phyloP scores from a whole-genome alignment of 2,329 filamentous ascomycete genomes.

The Trichoderma endophyticum region DNA sequence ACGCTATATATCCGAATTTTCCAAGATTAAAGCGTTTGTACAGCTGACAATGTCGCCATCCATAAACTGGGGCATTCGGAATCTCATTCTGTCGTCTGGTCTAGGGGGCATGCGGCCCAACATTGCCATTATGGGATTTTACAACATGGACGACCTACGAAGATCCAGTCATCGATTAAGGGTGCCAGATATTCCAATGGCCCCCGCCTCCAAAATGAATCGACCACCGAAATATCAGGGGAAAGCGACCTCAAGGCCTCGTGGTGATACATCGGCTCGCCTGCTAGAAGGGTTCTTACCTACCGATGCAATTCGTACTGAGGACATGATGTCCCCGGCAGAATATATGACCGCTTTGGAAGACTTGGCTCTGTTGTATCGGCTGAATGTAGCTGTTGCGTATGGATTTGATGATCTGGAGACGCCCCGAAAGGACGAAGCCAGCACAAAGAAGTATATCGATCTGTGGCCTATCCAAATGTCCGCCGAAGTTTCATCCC shows the following conservation, averaged over 20 bases:
- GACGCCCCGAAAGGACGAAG: conserved; percentile 58
- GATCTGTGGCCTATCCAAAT: conserved; percentile 93
- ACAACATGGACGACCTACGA: conserved; percentile 74
- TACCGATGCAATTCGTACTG: conserved; percentile 66
- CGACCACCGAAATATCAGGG: conserved; percentile 30
- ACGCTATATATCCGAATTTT: conserved; percentile 77
- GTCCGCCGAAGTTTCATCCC: conserved; percentile 75
- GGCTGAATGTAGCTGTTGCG: conserved; percentile 80
- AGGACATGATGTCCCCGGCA: conserved; percentile 64
- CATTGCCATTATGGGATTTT: conserved; percentile 77
- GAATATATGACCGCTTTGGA: conserved; percentile 82
- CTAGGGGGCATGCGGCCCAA: conserved; percentile 87
- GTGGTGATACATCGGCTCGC: conserved; percentile 54
- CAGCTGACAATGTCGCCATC: conserved; percentile 80
- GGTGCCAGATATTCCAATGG: conserved; percentile 49
- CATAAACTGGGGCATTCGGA: conserved; percentile 80
- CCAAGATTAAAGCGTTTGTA: conserved; percentile 83
- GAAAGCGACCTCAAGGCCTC: conserved; percentile 36
- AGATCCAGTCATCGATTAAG: conserved; percentile 54
- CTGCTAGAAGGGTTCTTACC: conserved; percentile 60
- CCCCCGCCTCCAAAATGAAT: conserved; percentile 35
- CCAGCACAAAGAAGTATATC: conserved; percentile 70
- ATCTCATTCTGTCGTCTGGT: conserved; percentile 76
- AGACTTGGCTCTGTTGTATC: conserved; percentile 72
- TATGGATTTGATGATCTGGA: conserved; percentile 77